A percentile compares a stretch with the other conserved stretches of the same genome.
Conservation (phyloP, 257 asterid species). For the Catharanthus roseus region DNA sequence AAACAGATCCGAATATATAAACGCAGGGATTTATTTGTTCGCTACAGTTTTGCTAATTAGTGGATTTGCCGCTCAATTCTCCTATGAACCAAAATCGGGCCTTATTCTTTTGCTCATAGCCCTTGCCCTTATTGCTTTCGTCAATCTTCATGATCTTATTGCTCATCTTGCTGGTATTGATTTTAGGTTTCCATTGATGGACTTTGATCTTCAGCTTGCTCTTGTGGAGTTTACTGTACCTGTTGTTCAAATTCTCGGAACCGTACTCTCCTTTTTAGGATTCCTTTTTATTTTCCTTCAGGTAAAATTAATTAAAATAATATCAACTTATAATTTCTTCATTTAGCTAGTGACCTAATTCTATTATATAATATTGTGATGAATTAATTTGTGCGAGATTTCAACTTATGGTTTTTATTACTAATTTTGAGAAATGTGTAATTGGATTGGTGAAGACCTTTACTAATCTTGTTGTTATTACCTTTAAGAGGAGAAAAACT, state of each 20-base stretch:
- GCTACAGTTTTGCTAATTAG: conserved; percentile 53
- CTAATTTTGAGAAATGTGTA: too few species aligned
- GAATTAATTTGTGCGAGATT: too few species aligned
- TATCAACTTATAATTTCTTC: too few species aligned
- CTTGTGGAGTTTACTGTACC: conserved; percentile 81
- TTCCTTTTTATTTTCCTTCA: conserved; percentile 64
- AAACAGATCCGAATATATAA: conserved; percentile 71
- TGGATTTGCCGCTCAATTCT: conserved; percentile 67
- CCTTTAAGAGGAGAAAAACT: too few species aligned
- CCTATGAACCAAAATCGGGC: conserved; percentile 64
- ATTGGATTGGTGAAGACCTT: too few species aligned
- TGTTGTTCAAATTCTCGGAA: conserved; percentile 39
- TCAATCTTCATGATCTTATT: conserved; percentile 68
- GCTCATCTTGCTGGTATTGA: conserved; percentile 82
- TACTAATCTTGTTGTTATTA: too few species aligned
- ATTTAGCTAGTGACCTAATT: too few species aligned
- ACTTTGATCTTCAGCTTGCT: conserved; percentile 55
- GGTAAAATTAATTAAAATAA: conserved; percentile 39
- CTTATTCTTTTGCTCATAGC: conserved; percentile 55
- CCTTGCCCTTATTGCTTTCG: conserved; percentile 27
- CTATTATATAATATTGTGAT: too few species aligned
- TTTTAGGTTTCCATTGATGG: conserved; percentile 46
- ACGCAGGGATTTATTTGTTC: conserved; percentile 76
- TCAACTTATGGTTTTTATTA: too few species aligned
- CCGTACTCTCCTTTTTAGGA: conserved; percentile 44